Conservation (phyloP, 345 rosid genomes). For the Excoecaria cochinchinensis region DNA sequence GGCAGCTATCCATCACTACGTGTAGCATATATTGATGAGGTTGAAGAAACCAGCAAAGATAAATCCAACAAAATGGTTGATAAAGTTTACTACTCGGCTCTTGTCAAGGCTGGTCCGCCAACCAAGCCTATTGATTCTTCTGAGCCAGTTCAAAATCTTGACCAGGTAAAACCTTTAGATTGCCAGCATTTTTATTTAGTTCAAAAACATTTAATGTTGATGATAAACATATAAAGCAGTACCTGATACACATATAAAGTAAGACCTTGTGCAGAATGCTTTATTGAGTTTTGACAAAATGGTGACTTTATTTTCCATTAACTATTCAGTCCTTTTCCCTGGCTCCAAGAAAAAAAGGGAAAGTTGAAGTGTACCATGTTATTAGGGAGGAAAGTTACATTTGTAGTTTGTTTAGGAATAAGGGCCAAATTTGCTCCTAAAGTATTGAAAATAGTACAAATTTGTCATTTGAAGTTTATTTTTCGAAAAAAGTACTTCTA, state of each 20-base stretch:
- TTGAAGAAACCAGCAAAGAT: slow-evolving; percentile 80
- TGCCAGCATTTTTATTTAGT: not conserved
- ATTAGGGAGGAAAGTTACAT: not conserved
- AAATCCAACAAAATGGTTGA: slow-evolving; percentile 56
- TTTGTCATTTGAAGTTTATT: too few relatives aligned
- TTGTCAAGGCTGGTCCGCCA: slow-evolving; percentile 68
- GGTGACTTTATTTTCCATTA: not conserved
- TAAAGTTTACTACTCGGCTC: slow-evolving; percentile 85
- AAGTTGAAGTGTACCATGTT: not conserved
- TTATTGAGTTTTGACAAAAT: not conserved
- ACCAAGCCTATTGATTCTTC: slow-evolving; percentile 84
- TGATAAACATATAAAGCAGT: too few relatives aligned
- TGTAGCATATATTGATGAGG: slow-evolving; percentile 96
- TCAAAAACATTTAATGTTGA: not conserved
- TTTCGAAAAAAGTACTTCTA: too few relatives aligned
- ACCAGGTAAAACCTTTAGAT: slow-evolving; percentile 56
- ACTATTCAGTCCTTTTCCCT: too few relatives aligned
- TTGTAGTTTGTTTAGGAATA: too few relatives aligned
- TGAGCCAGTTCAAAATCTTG: slow-evolving; percentile 76
- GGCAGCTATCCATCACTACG: slow-evolving; percentile 95
- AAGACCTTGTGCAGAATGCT: not conserved
- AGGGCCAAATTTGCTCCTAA: too few relatives aligned
- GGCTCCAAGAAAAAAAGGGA: not conserved
- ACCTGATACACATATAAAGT: too few relatives aligned
- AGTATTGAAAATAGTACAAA: too few relatives aligned